Evolutionary conservation across 192 early-diverging fungal species (phyloP), one percentile per base, ranked within the genome.

Genomic region (Umbelopsis isabellina): DNA sequence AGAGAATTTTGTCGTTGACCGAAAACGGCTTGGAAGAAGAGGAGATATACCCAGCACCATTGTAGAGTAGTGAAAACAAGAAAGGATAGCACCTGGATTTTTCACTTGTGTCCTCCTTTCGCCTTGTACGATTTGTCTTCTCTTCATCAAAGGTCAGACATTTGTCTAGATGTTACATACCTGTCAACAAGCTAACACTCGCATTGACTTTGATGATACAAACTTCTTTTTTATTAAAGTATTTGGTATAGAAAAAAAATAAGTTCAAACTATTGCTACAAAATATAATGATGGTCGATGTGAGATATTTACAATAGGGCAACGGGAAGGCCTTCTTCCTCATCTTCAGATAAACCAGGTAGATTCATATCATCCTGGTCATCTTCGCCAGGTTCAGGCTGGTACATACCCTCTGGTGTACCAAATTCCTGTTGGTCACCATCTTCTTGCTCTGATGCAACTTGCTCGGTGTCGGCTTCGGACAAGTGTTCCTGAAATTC

Each of bases 1-100:
- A 2, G 76, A 79, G 46, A 41, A 70, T 15, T 81, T 79, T 75
- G 78, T 81, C 1, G 69, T 53, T 15, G 77, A 79, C 51, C 70
- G 76, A 67, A 72, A 72, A 25, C 55, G 55, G 37, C 9, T 61
- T 0, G 55, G 10, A 12, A 61, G 25, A 61, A 33, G 15, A 35
- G 55, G 55, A 61, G 27, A 33, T 61, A 61, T 61, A 61, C 55
- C 55, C 53, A 9, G 23, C 15, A 13, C 55, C 55, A 61, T 61
- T 37, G 23, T 25, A 61, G 55, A 61, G 55, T 61, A 61, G 13
- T 41, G 10, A 41, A 41, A 41, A 41, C 27, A 41, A 6, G 37
- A 41, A 41, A 41, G 37, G 37, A 41, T 4, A 41, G 0, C 37
- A 7, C 21, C 2, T 3, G 10, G 8, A 1, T 23, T 21, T 51